Conservation (phyloP, 2,329 filamentous ascomycete genomes). For the Hypoxylon sp. region DNA sequence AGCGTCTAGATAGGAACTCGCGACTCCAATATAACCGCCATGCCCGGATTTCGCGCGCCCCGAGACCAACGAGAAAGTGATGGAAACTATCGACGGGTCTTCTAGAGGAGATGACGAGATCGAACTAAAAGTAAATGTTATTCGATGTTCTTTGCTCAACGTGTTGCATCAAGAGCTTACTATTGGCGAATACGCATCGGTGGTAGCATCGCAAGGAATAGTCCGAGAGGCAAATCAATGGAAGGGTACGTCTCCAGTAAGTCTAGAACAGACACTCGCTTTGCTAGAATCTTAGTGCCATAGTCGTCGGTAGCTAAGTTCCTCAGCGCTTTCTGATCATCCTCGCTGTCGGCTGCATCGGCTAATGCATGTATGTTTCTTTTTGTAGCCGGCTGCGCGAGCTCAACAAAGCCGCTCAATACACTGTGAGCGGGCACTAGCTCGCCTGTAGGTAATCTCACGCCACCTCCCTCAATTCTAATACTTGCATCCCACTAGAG, state of each 20-base stretch:
- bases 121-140: constrained; percentile 24
- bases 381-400: constrained; percentile 55
- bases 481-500: constrained; percentile 38
- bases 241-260: constrained; percentile 53
- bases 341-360: constrained; percentile 62
- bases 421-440: constrained; percentile 29
- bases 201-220: constrained; percentile 70
- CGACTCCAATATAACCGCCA: constrained; percentile 26
- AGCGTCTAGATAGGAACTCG: constrained; percentile 29
- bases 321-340: constrained; percentile 59
- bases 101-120: constrained; percentile 37
- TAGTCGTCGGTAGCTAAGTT: constrained; percentile 39
- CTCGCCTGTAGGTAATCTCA: constrained; percentile 32
- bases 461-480: constrained; percentile 30
- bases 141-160: not conserved
- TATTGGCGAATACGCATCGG: constrained; percentile 75
- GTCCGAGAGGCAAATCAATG: constrained; percentile 57
- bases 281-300: constrained; percentile 58
- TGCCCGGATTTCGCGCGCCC: constrained; percentile 27
- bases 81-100: constrained; percentile 20
- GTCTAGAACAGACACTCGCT: constrained; percentile 60
- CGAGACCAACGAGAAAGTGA: constrained; percentile 32
- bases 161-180: constrained; percentile 27
- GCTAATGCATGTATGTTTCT: constrained; percentile 63
- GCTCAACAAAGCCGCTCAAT: constrained; percentile 41